Conservation (phyloP, 176 grass and related monocot genomes). For the Oryza glumipatula region DNA sequence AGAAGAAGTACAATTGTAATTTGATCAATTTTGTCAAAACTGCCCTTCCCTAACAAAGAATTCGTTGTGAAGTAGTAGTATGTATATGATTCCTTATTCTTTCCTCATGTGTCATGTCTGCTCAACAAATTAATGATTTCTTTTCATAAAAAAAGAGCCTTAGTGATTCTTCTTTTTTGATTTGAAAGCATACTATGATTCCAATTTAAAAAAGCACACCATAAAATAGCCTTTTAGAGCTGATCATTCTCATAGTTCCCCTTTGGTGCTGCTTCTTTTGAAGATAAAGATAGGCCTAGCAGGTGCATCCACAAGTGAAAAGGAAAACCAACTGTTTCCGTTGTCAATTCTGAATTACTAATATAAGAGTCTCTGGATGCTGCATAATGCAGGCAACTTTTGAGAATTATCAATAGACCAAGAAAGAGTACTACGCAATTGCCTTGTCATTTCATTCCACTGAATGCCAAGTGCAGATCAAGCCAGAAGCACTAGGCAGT, state of each 20-base stretch:
- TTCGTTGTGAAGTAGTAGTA: neutral
- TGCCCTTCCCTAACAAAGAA: neutral
- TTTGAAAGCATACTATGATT: neutral
- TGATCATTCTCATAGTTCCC: neutral
- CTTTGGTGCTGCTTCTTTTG: constrained; percentile 17
- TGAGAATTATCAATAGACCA: neutral
- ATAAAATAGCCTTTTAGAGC: constrained; percentile 17
- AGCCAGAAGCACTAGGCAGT: constrained; percentile 6
- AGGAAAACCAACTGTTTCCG: neutral
- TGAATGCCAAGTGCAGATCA: neutral
- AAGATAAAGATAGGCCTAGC: neutral
- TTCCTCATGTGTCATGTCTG: constrained; percentile 4
- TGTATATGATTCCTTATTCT: neutral
- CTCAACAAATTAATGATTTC: neutral
- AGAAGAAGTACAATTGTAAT: neutral
- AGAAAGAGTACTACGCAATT: neutral
- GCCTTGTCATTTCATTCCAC: neutral
- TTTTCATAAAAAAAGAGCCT: neutral
- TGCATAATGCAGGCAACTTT: neutral
- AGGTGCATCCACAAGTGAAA: neutral
- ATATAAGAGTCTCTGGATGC: neutral
- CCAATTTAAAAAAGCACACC: neutral
- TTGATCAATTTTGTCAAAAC: neutral
- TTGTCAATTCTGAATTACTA: neutral
- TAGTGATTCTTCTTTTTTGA: neutral